These are phyloP conservation scores for Solanum megistacrolobum DNA, from an alignment of 257 asterid species.

Conservation along the genomic window DNA sequence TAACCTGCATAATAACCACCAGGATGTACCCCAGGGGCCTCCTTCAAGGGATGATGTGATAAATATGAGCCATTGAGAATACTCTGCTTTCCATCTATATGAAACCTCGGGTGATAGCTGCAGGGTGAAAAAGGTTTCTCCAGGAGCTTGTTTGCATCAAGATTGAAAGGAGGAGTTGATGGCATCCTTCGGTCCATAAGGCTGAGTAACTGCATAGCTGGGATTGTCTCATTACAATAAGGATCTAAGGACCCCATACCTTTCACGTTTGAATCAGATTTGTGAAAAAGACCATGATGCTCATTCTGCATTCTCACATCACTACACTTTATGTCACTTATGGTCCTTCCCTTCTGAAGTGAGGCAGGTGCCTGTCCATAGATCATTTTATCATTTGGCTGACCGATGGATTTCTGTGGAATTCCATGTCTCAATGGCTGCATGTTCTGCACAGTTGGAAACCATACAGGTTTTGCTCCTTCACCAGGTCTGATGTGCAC, in stretches of 20 bases:
- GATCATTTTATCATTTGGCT: conserved; percentile 6
- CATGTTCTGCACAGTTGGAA: neutral
- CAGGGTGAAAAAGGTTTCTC: conserved; percentile 34
- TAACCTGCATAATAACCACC: conserved; percentile 22
- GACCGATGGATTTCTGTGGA: conserved; percentile 19
- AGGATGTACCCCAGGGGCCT: conserved; percentile 10
- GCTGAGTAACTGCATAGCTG: conserved; percentile 72
- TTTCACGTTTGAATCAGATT: neutral
- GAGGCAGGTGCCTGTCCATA: neutral
- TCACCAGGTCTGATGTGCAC: conserved; percentile 23
- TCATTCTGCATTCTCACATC: conserved; percentile 12
- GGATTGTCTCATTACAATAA: conserved; percentile 55
- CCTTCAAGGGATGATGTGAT: conserved; percentile 17
- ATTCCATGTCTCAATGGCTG: conserved; percentile 14
- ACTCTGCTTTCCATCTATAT: conserved; percentile 29
- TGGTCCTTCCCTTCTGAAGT: conserved; percentile 22
- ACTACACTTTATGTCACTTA: conserved; percentile 25
- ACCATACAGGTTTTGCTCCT: conserved; percentile 6
- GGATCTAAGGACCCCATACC: conserved; percentile 31
- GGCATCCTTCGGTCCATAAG: conserved; percentile 50
- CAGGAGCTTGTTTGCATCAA: conserved; percentile 16
- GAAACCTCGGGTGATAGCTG: conserved; percentile 29
- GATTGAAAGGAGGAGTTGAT: conserved; percentile 17
- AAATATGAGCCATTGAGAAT: conserved; percentile 21
- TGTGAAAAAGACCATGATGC: neutral